Conservation (phyloP, 2,329 filamentous ascomycete genomes). For the Penicillium sp. region DNA sequence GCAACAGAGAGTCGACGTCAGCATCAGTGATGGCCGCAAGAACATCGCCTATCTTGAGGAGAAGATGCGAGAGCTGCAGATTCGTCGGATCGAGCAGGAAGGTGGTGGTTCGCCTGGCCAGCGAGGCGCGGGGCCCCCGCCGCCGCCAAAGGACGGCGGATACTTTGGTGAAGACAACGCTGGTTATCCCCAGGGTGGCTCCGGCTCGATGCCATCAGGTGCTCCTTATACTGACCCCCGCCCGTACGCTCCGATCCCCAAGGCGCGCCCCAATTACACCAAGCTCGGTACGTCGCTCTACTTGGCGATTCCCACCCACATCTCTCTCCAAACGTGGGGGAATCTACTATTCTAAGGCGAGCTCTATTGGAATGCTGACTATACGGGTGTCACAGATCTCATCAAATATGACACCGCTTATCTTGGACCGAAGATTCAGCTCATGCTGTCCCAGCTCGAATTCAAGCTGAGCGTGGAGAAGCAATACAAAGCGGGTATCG, state of each 20-base stretch:
- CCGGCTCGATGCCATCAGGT: conserved; percentile 77
- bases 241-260: conserved; percentile 69
- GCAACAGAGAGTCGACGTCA: conserved; percentile 85
- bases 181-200: conserved; percentile 63
- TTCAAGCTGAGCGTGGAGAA: conserved; percentile 99
- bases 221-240: conserved; percentile 77
- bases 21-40: conserved; percentile 89
- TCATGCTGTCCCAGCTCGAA: conserved; percentile 97
- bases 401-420: conserved; percentile 98
- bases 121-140: conserved; percentile 56
- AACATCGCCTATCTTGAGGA: conserved; percentile 97
- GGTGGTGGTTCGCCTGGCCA: conserved; percentile 44
- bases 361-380: conserved; percentile 25
- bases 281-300: conserved; percentile 75
- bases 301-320: not conserved
- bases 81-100: conserved; percentile 71
- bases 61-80: conserved; percentile 83
- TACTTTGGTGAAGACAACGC: conserved; percentile 59
- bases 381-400: conserved; percentile 66
- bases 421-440: conserved; percentile 94
- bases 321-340: not conserved
- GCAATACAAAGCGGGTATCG: conserved; percentile 97
- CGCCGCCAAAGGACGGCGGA: conserved; percentile 73
- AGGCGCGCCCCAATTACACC: conserved; percentile 85
- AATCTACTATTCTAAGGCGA: not conserved